phyloP scores from a whole-genome alignment of 805 yeast species.

The Starmerella ratchasimensis region DNA sequence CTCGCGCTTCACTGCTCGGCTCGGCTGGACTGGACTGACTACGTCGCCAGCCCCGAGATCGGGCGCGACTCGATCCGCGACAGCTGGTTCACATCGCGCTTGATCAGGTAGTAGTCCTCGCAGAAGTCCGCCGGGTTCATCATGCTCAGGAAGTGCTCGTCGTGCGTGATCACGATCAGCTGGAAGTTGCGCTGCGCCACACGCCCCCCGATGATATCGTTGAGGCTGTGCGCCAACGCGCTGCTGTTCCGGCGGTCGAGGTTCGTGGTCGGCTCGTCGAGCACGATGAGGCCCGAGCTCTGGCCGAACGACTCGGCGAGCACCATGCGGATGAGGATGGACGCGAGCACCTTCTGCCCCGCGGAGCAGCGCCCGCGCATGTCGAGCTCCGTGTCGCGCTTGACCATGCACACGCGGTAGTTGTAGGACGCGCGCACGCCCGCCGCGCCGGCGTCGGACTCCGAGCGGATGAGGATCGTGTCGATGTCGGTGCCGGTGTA shows the following conservation, averaged over 20 bases:
- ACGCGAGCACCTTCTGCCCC: constrained; percentile 90
- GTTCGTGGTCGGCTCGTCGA: constrained; percentile 97
- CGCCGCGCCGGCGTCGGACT: constrained; percentile 37
- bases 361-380: constrained; percentile 99
- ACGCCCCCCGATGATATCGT: constrained; percentile 60
- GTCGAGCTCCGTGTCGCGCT: constrained; percentile 80
- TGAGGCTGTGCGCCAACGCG: constrained; percentile 68
- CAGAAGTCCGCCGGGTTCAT: constrained; percentile 79
- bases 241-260: constrained; percentile 81
- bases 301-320: constrained; percentile 91
- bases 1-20: too few relatives aligned
- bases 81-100: constrained; percentile 66
- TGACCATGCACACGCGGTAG: constrained; percentile 89
- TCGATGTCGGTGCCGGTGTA: constrained; percentile 94
- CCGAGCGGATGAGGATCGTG: constrained; percentile 73
- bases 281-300: constrained; percentile 87
- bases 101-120: constrained; percentile 72
- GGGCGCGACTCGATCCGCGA: constrained; percentile 52
- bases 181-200: constrained; percentile 78
- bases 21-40: too few relatives aligned
- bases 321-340: constrained; percentile 80
- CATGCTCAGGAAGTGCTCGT: constrained; percentile 71
- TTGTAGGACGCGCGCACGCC: constrained; percentile 49
- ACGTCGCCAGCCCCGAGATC: constrained; percentile 17
- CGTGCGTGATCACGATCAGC: constrained; percentile 90